phyloP scores from a whole-genome alignment of 768 basidiomycete genomes.

The Gelatoporia subvermispora region DNA sequence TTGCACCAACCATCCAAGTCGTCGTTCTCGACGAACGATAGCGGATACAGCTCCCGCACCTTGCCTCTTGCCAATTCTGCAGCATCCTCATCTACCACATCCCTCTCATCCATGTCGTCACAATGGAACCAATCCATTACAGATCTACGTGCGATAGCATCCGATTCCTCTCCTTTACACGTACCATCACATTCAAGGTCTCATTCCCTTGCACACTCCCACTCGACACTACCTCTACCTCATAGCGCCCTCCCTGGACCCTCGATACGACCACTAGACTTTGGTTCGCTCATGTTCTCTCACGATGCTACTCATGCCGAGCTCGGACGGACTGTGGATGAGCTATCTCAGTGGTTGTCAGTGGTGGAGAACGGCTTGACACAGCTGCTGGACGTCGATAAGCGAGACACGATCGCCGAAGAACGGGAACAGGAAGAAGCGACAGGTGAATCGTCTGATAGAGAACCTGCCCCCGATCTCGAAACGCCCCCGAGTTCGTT shows the following conservation, averaged over 20 bases:
- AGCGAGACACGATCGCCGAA: constrained; percentile 55
- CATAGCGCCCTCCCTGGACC: constrained; percentile 32
- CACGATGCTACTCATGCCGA: constrained; percentile 60
- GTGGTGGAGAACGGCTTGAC: constrained; percentile 69
- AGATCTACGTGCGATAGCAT: constrained; percentile 11
- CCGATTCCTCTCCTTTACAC: constrained; percentile 13
- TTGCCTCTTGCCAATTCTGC: constrained; percentile 21
- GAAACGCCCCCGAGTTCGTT: constrained; percentile 6
- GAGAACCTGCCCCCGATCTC: background rate
- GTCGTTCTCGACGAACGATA: constrained; percentile 27
- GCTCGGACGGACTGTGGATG: constrained; percentile 68
- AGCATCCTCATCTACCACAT: constrained; percentile 34
- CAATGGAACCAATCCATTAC: constrained; percentile 18
- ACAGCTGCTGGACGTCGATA: constrained; percentile 52
- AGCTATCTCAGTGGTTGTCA: constrained; percentile 72
- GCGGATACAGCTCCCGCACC: constrained; percentile 12
- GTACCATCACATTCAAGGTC: constrained; percentile 12
- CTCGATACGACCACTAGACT: constrained; percentile 63
- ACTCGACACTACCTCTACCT: constrained; percentile 13
- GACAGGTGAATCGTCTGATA: constrained; percentile 2
- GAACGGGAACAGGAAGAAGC: constrained; percentile 44
- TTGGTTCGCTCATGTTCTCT: constrained; percentile 47
- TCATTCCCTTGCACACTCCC: constrained; percentile 19
- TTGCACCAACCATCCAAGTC: constrained; percentile 32
- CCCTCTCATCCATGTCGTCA: constrained; percentile 33